Percentiles rank a stretch among this genome's conserved stretches.
Evolutionary conservation across 495 filamentous ascomycete genomes (phyloP).

Genomic region (Xylaria venustula): DNA sequence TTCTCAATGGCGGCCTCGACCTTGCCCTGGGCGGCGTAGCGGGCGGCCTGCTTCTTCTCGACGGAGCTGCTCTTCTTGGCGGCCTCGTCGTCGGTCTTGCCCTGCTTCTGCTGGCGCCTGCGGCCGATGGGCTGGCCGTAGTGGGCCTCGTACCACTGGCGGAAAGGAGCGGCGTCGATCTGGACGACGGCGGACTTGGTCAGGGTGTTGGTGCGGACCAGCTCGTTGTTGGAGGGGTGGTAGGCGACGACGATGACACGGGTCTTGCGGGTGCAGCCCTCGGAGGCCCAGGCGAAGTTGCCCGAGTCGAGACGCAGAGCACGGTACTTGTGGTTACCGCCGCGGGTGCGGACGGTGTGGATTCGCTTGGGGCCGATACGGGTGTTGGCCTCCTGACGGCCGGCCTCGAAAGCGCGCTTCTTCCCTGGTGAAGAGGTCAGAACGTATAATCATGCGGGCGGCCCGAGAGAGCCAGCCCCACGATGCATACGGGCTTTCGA

Average conservation of each 20-base stretch:
- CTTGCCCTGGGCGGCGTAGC: constrained; percentile 80
- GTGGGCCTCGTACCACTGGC: constrained; percentile 99
- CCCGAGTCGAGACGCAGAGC: constrained; percentile 97
- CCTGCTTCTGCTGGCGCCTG: constrained; percentile 78
- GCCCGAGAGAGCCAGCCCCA: constrained; percentile 12
- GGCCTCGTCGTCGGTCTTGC: constrained; percentile 58
- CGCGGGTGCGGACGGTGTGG: constrained; percentile 97
- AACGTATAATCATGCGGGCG: constrained; percentile 51
- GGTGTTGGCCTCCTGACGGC: constrained; percentile 98
- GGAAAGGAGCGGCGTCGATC: constrained; percentile 96
- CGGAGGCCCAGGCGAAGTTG: constrained; percentile 99
- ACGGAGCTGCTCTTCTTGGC: constrained; percentile 88
- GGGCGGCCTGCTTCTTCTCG: constrained; percentile 90
- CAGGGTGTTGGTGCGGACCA: constrained; percentile 99
- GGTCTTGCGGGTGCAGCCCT: constrained; percentile 95
- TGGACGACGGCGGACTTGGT: constrained; percentile 98
- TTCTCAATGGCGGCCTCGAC: constrained; percentile 88
- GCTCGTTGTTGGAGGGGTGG: constrained; percentile 99
- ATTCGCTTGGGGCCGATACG: constrained; percentile 98
- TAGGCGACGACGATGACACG: constrained; percentile 96
- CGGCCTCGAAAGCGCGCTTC: constrained; percentile 98
- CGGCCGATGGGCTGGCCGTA: constrained; percentile 88
- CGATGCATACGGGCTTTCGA: constrained; percentile 58
- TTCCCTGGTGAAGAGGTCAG: constrained; percentile 64
- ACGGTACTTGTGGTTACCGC: constrained; percentile 99